Evolutionary conservation across 768 basidiomycete genomes (phyloP), one percentile per base, ranked within the genome.

Genomic region (Rhodosporidiobolus sp.): DNA sequence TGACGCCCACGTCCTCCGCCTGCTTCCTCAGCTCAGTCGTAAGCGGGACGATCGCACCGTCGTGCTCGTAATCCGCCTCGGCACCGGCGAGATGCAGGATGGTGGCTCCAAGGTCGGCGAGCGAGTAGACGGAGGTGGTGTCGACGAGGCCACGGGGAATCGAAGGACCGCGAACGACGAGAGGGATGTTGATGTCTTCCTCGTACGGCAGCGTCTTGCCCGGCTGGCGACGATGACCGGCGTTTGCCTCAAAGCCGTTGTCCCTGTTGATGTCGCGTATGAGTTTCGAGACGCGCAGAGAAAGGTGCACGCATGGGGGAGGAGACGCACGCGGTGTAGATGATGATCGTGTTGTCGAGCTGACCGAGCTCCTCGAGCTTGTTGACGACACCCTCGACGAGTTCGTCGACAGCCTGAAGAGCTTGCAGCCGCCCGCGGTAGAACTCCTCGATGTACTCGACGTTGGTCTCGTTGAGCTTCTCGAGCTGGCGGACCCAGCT

Each of bases 201-300:
- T 78, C 77, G 52, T 73, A 76, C 0, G 69, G 69, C 0, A 73
- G 57, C 4, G 76, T 77, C 67, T 78, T 78, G 1, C 76, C 74
- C 3, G 77, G 73, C 26, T 73, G 70, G 26, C 77, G 70, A 16
- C 77, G 71, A 48, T 78, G 74, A 1, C 65, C 66, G 2, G 64
- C 70, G 52, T 72, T 67, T 0, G 70, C 67, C 28, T 62, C 58
- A 49, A 63, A 78, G 14, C 76, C 77, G 45, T 78, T 78, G 48
- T 78, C 77, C 12, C 67, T 65, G 49, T n/a, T n/a, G n/a, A n/a
- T n/a, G n/a, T n/a, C n/a, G n/a, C n/a, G n/a, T n/a, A n/a, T n/a
- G 22, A 28, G n/a, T 10, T 53, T 2, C 43, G 10, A 46, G 63
- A 57, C 45, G 35, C 9, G 35, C 22, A 4, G 24, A 26, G 11